Conservation (phyloP, 2,329 filamentous ascomycete species). For the Fusarium gaditjirri region DNA sequence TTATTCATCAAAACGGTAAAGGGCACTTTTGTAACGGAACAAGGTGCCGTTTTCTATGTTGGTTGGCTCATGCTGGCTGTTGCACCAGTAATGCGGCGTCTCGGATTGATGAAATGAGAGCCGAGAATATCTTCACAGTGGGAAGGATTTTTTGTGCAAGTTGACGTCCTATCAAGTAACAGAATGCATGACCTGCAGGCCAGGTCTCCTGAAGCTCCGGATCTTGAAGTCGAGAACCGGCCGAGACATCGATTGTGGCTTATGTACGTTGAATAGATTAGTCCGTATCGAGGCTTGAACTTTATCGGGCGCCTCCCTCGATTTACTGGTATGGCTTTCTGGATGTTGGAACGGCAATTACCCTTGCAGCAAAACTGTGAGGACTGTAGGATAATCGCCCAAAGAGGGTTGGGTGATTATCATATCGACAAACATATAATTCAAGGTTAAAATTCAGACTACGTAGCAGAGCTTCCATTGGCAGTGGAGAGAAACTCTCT, state of each 20-base stretch:
- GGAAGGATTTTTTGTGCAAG: slow-evolving; percentile 25
- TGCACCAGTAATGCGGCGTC: slow-evolving; percentile 5
- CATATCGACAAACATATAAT: slow-evolving; percentile 8
- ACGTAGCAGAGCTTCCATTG: slow-evolving; percentile 5
- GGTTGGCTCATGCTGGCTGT: slow-evolving; percentile 1
- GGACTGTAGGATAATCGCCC: neutral
- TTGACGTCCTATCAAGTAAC: neutral
- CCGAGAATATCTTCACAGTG: neutral
- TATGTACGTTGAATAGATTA: slow-evolving; percentile 20
- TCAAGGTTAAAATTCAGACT: slow-evolving; percentile 11
- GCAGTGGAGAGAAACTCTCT: slow-evolving; percentile 3
- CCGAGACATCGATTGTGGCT: slow-evolving; percentile 36
- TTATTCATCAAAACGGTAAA: slow-evolving; percentile 6
- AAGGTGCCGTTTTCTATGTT: slow-evolving; percentile 8
- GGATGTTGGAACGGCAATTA: slow-evolving; percentile 11
- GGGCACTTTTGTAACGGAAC: slow-evolving; percentile 25
- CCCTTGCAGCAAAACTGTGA: neutral
- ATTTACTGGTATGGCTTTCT: slow-evolving; percentile 4
- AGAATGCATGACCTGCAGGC: slow-evolving; percentile 32
- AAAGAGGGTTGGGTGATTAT: neutral
- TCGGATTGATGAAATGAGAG: slow-evolving; percentile 17
- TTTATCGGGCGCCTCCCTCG: slow-evolving; percentile 6
- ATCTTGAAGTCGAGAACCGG: slow-evolving; percentile 33
- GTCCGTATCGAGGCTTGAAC: slow-evolving; percentile 21
- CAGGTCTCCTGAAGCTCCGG: slow-evolving; percentile 29